Evolutionary conservation across 331 rosid species (phyloP).

Genomic region (Quercus lobata): DNA sequence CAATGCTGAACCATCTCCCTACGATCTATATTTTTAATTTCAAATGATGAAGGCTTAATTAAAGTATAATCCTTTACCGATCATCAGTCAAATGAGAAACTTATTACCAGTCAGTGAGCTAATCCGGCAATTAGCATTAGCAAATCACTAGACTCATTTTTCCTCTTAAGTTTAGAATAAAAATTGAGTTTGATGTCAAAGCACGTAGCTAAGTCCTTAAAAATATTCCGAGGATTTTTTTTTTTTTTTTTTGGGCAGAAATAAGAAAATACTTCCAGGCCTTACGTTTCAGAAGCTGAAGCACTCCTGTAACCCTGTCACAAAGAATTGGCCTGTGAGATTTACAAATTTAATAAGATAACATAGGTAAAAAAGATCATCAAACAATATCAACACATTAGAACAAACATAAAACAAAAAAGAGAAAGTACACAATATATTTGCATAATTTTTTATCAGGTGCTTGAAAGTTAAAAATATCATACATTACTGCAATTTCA

Average conservation of each 20-base stretch:
- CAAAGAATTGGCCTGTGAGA: constrained; percentile 21
- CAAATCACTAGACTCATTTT: not conserved
- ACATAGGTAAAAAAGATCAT: not conserved
- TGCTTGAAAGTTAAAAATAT: not conserved
- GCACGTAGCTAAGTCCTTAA: not conserved
- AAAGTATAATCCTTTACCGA: not conserved
- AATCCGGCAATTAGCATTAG: not conserved
- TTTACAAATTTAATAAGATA: constrained; percentile 8
- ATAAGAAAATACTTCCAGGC: constrained; percentile 17
- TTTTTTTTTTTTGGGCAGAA: constrained; percentile 3
- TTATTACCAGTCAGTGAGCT: not conserved
- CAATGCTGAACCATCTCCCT: not conserved
- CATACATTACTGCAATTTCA: not conserved
- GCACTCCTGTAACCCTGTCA: constrained; percentile 89
- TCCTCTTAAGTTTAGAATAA: not conserved
- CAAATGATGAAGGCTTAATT: not conserved
- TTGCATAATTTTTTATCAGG: not conserved
- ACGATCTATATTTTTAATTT: not conserved
- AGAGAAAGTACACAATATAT: not conserved
- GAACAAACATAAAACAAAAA: not conserved
- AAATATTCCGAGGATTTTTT: not conserved
- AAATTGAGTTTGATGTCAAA: not conserved
- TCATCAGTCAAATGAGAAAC: not conserved
- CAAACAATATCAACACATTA: not conserved
- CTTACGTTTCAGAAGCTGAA: constrained; percentile 91